These are phyloP conservation scores for Picochlorum costavermella DNA, from an alignment of 139 green algal species.

Conservation along the genomic window DNA sequence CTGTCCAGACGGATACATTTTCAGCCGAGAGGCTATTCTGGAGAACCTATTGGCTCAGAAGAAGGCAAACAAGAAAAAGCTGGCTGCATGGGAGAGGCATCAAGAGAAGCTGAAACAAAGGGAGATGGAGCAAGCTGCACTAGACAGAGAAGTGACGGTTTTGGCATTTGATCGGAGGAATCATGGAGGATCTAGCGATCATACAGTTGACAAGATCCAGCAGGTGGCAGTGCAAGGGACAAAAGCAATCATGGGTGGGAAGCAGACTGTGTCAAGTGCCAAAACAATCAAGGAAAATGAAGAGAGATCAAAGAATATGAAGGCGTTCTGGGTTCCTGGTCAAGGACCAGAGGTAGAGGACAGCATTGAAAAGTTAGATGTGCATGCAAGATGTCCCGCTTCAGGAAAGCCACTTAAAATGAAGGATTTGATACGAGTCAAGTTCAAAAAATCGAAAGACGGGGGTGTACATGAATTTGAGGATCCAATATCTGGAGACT, in stretches of 20 bases:
- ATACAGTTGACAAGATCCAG: constrained; percentile 15
- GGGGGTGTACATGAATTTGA: constrained; percentile 53
- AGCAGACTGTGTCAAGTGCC: constrained; percentile 24
- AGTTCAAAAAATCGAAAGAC: constrained; percentile 52
- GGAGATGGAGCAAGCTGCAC: constrained; percentile 42
- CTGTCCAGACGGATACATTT: constrained; percentile 73
- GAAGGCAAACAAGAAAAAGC: constrained; percentile 72
- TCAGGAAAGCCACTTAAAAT: constrained; percentile 71
- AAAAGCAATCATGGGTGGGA: constrained; percentile 37
- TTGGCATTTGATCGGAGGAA: constrained; percentile 81
- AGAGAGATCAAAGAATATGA: constrained; percentile 55
- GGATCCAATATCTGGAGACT: constrained; percentile 78
- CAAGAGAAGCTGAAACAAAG: constrained; percentile 26
- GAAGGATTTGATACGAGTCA: constrained; percentile 45
- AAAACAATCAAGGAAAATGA: constrained; percentile 60
- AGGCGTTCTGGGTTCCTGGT: constrained; percentile 76
- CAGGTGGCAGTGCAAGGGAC: constrained; percentile 37
- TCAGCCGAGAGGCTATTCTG: constrained; percentile 75
- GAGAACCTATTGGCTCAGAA: constrained; percentile 81
- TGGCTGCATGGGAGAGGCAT: constrained; percentile 62
- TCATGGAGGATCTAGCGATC: constrained; percentile 63
- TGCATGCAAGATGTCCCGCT: constrained; percentile 65
- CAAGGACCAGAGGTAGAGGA: constrained; percentile 35
- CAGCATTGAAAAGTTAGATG: constrained; percentile 59
- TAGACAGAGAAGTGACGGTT: constrained; percentile 55